Base-by-base conservation (phyloP, 257 asterid species). In the Nicotiana sylvestris region DNA sequence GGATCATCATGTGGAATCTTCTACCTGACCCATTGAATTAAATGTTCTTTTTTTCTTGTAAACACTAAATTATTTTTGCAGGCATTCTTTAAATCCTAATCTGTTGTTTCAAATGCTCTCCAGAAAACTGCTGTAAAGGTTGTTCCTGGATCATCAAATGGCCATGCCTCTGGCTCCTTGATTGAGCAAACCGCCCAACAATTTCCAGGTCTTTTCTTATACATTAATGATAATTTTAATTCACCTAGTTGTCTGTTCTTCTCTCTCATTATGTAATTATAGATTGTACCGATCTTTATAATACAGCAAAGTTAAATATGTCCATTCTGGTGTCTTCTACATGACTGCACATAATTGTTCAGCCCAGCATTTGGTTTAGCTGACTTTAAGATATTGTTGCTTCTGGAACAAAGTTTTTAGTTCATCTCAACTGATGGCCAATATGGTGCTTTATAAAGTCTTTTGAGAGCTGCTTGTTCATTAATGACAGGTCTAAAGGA, bases 161-260 rank as follows among this genome's bases (percentile, higher is more conserved):
- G 86, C 61, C 86, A 93, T 65, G 82, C 85, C 82, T 88, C 92
- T 55, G 87, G 84, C 62, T 86, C 89, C 80, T 84, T 88, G 60
- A 83, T 89, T 27, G 93, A 93, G 66, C 89, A 87, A 30, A 85
- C 37, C 8, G 5, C 77, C 74, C 90, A 79, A 60, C 90, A 83
- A 29, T 88, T 89, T 77, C 97, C 96, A 76, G 99, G 99, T 95
- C 76, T 66, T 87, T 87, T 82, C 81, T 51, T 62, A 72, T 43
- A 43, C 10, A 9, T 3, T 80, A n/a, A 80, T 80, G 62, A 80
- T 43, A 43, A 9, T 80, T 3, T 62, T 49, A 16, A 74, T 74
- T 43, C 27, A 74, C 64, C 64, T 49, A 0, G 61, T 74, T 74
- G 25, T 27, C 62, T 37, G 64, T 51, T 13, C 1, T 74, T 74